phyloP scores from a whole-genome alignment of 163 green algal species.

The Scenedesmus sp. region DNA sequence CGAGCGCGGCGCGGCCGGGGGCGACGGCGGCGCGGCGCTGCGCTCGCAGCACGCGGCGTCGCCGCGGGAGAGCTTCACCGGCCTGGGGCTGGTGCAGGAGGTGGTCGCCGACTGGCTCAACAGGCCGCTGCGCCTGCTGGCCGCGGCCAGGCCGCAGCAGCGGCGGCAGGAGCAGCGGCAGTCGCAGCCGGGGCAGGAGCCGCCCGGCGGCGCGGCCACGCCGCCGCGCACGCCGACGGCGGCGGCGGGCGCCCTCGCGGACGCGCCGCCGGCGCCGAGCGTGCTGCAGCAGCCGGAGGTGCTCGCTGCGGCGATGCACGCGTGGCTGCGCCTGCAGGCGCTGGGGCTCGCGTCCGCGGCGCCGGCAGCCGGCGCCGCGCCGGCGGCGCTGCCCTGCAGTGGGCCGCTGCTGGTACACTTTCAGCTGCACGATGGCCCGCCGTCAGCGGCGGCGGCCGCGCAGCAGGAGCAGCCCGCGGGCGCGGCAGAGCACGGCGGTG shows the following conservation, averaged over 20 bases:
- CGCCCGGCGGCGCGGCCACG: too few relatives aligned
- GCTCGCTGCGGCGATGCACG: constrained; percentile 4
- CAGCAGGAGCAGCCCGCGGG: constrained; percentile 10
- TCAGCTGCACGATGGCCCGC: not conserved
- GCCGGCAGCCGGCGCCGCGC: not conserved
- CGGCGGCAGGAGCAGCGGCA: constrained; percentile 19
- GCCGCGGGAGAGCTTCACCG: constrained; percentile 26
- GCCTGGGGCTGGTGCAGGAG: constrained; percentile 9
- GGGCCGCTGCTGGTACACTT: constrained; percentile 31
- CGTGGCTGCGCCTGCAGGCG: constrained; percentile 30
- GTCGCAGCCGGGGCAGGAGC: too few relatives aligned
- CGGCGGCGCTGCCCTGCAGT: not conserved
- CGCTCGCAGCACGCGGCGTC: too few relatives aligned
- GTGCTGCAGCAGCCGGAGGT: constrained; percentile 16
- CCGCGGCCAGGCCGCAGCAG: not conserved
- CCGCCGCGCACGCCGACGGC: too few relatives aligned
- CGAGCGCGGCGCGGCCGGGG: too few relatives aligned
- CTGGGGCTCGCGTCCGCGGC: not conserved
- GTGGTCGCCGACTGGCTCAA: not conserved
- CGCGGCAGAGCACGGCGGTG: too few relatives aligned
- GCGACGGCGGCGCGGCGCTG: too few relatives aligned
- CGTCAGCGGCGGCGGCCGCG: too few relatives aligned
- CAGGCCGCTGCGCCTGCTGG: constrained; percentile 18
- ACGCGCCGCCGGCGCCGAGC: not conserved
- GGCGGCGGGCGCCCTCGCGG: too few relatives aligned